phyloP scores from a whole-genome alignment of 345 rosid species.

The Syzygium aromaticum region DNA sequence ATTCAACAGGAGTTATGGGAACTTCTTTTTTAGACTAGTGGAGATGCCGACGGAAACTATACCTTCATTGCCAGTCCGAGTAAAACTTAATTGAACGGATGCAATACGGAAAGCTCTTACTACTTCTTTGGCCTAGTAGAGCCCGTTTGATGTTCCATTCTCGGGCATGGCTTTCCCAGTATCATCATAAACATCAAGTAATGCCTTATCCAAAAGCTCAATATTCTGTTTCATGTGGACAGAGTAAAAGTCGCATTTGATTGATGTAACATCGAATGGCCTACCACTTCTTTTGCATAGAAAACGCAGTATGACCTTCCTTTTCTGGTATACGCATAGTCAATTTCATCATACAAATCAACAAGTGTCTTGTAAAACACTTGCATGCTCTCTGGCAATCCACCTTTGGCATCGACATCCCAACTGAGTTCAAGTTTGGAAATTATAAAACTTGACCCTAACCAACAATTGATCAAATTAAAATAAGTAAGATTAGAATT shows the following conservation, averaged over 20 bases:
- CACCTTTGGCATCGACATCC: slow-evolving; percentile 1
- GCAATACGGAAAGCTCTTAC: neutral
- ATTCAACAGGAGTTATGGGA: no score
- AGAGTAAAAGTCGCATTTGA: neutral
- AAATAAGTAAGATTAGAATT: neutral
- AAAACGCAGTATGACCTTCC: slow-evolving; percentile 6
- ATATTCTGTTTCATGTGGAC: neutral
- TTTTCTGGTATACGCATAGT: slow-evolving; percentile 1
- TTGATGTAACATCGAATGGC: neutral
- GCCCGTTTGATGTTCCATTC: neutral
- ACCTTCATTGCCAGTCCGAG: no score
- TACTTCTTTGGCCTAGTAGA: neutral
- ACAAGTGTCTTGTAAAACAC: slow-evolving; percentile 13
- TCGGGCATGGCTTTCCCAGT: neutral
- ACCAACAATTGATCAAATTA: neutral
- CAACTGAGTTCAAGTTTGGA: slow-evolving; percentile 1
- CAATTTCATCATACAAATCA: slow-evolving; percentile 18
- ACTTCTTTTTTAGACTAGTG: no score
- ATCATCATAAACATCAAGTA: neutral
- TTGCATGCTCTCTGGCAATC: slow-evolving; percentile 23
- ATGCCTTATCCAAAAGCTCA: neutral
- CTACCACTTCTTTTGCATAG: slow-evolving; percentile 22
- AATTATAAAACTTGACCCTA: neutral
- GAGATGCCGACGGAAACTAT: no score
- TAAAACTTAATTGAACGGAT: no score